These are phyloP conservation scores for Neopestalotiopsis clavispora DNA, from an alignment of 2,329 filamentous ascomycete genomes.

Conservation along the genomic window DNA sequence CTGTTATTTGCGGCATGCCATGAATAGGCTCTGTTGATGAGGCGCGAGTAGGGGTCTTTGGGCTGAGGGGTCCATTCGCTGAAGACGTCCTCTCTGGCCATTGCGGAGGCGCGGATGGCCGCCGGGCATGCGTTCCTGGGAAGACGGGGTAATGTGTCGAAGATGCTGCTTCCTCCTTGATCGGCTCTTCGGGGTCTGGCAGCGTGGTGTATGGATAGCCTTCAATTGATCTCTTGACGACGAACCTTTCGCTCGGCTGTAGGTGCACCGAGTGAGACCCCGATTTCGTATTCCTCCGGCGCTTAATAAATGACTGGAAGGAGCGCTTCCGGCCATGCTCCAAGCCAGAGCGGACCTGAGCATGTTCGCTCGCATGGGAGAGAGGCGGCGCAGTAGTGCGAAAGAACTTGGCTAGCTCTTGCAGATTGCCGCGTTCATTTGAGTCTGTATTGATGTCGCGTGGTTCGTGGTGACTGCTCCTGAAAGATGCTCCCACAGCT, in stretches of 20 bases:
- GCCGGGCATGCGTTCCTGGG: constrained; percentile 15
- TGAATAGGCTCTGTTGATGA: neutral
- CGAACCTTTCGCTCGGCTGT: constrained; percentile 23
- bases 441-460: constrained; percentile 23
- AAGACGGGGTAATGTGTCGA: constrained; percentile 29
- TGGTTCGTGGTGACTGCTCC: constrained; percentile 17
- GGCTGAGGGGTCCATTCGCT: constrained; percentile 17
- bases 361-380: constrained; percentile 24
- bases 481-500: constrained; percentile 11
- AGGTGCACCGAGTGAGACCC: constrained; percentile 14
- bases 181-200: constrained; percentile 19
- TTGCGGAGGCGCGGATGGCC: constrained; percentile 2
- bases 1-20: neutral
- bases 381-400: constrained; percentile 28
- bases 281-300: neutral
- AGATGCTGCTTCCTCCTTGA: constrained; percentile 22
- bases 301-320: constrained; percentile 23
- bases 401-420: constrained; percentile 28
- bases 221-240: constrained; percentile 23
- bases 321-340: constrained; percentile 23
- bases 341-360: neutral
- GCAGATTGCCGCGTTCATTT: constrained; percentile 20
- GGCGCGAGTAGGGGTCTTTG: neutral
- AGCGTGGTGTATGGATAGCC: constrained; percentile 26
- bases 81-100: constrained; percentile 29